Base-by-base conservation (phyloP, 169 alveolate species). In the Theileria sp. region DNA sequence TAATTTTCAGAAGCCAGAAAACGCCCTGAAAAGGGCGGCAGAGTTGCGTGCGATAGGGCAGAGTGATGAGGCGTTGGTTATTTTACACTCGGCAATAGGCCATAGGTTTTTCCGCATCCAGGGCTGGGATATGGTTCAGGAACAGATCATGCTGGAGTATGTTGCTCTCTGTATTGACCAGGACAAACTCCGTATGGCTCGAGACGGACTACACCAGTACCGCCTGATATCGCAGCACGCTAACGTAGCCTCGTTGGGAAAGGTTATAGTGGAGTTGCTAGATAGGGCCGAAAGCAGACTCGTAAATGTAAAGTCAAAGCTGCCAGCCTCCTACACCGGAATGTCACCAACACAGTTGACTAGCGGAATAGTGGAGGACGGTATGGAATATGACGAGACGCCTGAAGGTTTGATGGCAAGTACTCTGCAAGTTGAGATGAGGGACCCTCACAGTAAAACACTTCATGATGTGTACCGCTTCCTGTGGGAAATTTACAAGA, bases 401-500 rank as follows among this genome's bases (percentile, higher is more conserved):
- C 96, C 97, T n/a, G 97, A 94, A 73, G 92, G 87, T 34, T 70
- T 94, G 70, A 82, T 94, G 91, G 87, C 93, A 13, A 83, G 87
- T 74, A 92, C 96, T 9, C 79, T 94, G 81, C 96, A 94, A 77
- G 86, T 93, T 13, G 96, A 88, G 78, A 88, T 93, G 80, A 30
- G 94, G 26, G 95, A 93, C 19, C 88, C 91, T n/a, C 80, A 86
- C 38, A 94, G 92, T 61, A 78, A 93, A 77, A 77, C 86, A 30
- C 78, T 93, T 77, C 95, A 93, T 74, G 88, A 92, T 49, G 92
- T 94, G 34, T 94, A 92, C 77, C 92, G 96, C 76, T 95, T 96
- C 86, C 92, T 94, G 61, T 94, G 98, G 98, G 99, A 97, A 65
- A 94, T 96, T 9, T 97, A 97, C 88, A 96, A 96, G 81, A 97